Base-by-base conservation (phyloP, 495 filamentous ascomycete genomes). In the Lasiosphaeriaceae sp. region DNA sequence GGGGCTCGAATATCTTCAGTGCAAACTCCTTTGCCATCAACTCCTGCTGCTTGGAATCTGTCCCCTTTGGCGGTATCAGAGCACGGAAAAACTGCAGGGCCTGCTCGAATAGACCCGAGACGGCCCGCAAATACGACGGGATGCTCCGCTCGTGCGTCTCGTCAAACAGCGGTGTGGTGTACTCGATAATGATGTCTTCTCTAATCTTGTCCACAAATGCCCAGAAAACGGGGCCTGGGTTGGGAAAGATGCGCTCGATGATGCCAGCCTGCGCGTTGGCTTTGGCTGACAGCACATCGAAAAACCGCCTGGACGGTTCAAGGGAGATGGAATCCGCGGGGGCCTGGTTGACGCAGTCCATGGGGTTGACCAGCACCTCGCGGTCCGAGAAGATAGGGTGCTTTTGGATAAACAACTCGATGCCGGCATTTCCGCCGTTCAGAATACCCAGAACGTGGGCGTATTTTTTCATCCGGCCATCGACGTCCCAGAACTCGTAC, bases 51-150 rank as follows among this genome's bases (percentile, higher is more conserved):
- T 55, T 66, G 6, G 44, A 48, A 4, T 57, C 60, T 17, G 47
- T 47, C 47, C 69, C 71, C 26, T 73, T 73, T 16, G 77, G 80
- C 17, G 86, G 81, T 54, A 79, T 73, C 16, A 97, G 65, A 2
- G 82, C 80, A n/a, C 81, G 76, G 3, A 86, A 81, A 55, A 97
- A 88, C 37, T 88, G 82, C 66, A 91, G 69, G 47, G 83, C 86
- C 72, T 96, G 93, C 51, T 89, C 89, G 65, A 93, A 97, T 0
- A 96, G 83, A 7, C 88, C 87, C 17, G 92, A 88, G 0, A 97
- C 85, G 0, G 90, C 92, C 65, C 85, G 90, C 14, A 97, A 75
- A 69, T 97, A 98, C 12, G 85, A 81, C 49, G 89, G 84, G 34
- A 89, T 83, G 58, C 84, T 86, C 24, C 79, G 75, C 49, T 85